Evolutionary conservation across 116 monocot species (phyloP), one percentile per base, ranked within the genome.

Genomic region (Iris pallida): DNA sequence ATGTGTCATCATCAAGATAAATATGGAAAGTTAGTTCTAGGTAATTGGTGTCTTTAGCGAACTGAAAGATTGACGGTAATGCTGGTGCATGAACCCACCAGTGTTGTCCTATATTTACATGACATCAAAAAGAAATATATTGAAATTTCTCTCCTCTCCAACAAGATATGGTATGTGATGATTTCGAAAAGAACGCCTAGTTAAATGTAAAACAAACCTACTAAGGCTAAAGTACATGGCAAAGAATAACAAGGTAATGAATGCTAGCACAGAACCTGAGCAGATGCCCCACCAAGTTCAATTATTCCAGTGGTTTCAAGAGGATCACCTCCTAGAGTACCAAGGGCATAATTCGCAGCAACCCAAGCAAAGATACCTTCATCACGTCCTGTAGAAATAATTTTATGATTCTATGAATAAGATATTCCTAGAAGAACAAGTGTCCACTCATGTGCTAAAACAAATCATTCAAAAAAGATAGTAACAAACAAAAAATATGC

Each of bases 281-380:
- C 81, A 75, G 92, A 92, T 85, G 92, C 92, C 62, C 88, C 92
- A 53, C 92, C 92, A 68, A 92, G 92, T 73, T 92, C 92, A 73
- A 92, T 85, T 69, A 92, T 86, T 58, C 92, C 88, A 45, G 76
- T 83, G 59, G 92, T 92, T 68, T 86, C 47, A 16, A 66, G 42
- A 72, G 88, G 86, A 72, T 92, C 83, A 57, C 73, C 76, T 44
- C 92, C 92, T 57, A 92, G 68, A 47, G 78, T 69, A 18, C 83
- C 88, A 58, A 92, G 83, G 41, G 85, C 92, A 75, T 92, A 92
- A 70, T 92, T 92, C 47, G 88, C 92, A 64, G 92, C 71, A 59
- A 88, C 77, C 92, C 92, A 92, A 44, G 88, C 92, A 81, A 81
- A 92, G 42, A 92, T 78, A 16, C 88, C 92, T 86, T 92, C 92